Base-by-base conservation (phyloP, 176 grass and related monocot genomes). In the Guadua angustifolia region DNA sequence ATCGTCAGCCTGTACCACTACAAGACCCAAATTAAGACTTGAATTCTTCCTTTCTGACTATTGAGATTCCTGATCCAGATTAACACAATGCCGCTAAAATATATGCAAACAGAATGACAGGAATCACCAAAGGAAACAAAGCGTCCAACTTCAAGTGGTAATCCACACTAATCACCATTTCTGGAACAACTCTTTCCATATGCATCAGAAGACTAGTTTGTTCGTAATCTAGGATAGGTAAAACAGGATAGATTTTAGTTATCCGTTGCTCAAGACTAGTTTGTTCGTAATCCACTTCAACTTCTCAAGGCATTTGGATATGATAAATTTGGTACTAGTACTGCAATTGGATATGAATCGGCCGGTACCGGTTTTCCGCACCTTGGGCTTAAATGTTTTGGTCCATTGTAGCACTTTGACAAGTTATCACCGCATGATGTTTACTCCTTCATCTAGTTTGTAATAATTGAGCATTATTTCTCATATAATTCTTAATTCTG, bases 271-370 rank as follows among this genome's bases (percentile, higher is more conserved):
- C 89, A 39, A 99, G 84, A 45, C 46, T 77, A 72, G 86, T 36
- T 75, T 99, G 83, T 36, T 76, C 70, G 66, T 89, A 85, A 75
- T 89, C 91, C 66, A 99, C 74, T 94, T 95, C 91, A 99, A 87
- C 32, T 92, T 91, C 82, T 98, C 85, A 38, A 98, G 86, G 83
- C 95, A 95, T 46, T 86, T n/a, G n/a, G n/a, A n/a, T n/a, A n/a
- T n/a, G n/a, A n/a, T n/a, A n/a, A n/a, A n/a, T n/a, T n/a, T n/a
- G n/a, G n/a, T n/a, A n/a, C n/a, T n/a, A n/a, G n/a, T n/a, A n/a
- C 25, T 16, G 36, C 22, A 51, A 63, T 78, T 59, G 42, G 29
- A 50, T 62, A 63, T 18, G 21, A 53, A 51, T 63, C 9, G 17
- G 19, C 43, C 13, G 35, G 32, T 25, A 59, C 50, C 77, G 1